Evolutionary conservation across 2,329 filamentous ascomycete genomes (phyloP).

Genomic region (Chaetomium sp.): DNA sequence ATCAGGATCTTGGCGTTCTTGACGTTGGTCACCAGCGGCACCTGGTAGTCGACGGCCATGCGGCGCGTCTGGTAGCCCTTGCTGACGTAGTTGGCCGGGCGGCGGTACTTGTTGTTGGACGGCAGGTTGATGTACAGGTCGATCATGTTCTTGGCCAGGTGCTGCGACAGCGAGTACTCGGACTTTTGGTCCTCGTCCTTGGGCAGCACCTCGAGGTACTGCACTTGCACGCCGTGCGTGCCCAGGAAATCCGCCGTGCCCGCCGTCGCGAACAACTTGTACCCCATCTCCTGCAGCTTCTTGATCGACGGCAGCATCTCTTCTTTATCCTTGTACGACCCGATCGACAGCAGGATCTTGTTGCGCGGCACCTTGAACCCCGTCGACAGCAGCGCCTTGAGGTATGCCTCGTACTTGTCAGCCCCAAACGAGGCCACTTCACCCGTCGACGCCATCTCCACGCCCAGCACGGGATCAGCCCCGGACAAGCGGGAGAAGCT

Average conservation of each 20-base stretch:
- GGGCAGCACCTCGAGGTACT: slow-evolving; percentile 84
- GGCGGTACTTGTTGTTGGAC: slow-evolving; percentile 95
- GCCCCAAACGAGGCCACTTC: slow-evolving; percentile 95
- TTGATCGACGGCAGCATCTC: slow-evolving; percentile 92
- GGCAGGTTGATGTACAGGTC: slow-evolving; percentile 98
- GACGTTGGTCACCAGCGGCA: slow-evolving; percentile 94
- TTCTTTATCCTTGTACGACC: slow-evolving; percentile 95
- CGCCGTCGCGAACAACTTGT: slow-evolving; percentile 91
- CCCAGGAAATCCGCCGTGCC: slow-evolving; percentile 95
- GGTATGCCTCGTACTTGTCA: slow-evolving; percentile 95
- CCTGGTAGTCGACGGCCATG: slow-evolving; percentile 97
- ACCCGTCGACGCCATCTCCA: slow-evolving; percentile 98
- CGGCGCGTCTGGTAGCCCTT: slow-evolving; percentile 93
- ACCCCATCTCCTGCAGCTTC: slow-evolving; percentile 84
- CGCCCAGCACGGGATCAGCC: slow-evolving; percentile 90
- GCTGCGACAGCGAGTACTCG: slow-evolving; percentile 94
- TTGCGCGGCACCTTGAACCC: slow-evolving; percentile 94
- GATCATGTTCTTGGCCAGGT: slow-evolving; percentile 95
- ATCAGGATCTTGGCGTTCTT: slow-evolving; percentile 98
- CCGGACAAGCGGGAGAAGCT: slow-evolving; percentile 96
- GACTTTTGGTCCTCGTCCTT: slow-evolving; percentile 78
- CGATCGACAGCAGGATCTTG: slow-evolving; percentile 92
- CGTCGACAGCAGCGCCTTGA: slow-evolving; percentile 92
- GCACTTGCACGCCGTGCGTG: slow-evolving; percentile 84
- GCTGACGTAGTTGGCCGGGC: slow-evolving; percentile 97